Percentiles rank a stretch among this genome's conserved stretches.
Evolutionary conservation across 169 alveolate species (phyloP).

Genomic region (Cryptosporidium canis): DNA sequence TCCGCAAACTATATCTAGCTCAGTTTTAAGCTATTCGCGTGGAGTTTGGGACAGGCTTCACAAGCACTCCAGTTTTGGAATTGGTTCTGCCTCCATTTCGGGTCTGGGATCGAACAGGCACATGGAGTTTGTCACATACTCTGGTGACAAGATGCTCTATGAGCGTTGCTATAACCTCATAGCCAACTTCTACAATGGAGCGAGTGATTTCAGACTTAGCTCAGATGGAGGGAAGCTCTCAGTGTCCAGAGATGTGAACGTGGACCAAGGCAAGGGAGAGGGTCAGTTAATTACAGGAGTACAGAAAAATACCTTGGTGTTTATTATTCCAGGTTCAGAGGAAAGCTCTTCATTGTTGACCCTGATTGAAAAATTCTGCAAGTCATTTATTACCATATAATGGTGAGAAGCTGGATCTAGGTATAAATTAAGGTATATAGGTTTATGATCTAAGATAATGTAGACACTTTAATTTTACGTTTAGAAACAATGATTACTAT

Average conservation of each 20-base stretch:
- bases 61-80: background rate
- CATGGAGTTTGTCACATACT: background rate
- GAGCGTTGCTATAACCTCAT: background rate
- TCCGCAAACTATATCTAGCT: background rate
- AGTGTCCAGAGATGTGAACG: background rate
- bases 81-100: slow-evolving; percentile 17
- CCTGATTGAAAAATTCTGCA: slow-evolving; percentile 8
- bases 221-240: background rate
- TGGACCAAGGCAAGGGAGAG: background rate
- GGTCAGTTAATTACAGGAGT: background rate
- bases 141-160: background rate
- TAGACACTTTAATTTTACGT: background rate
- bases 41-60: background rate
- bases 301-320: background rate
- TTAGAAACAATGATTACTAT: background rate
- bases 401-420: background rate
- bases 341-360: background rate
- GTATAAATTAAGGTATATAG: background rate
- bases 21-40: background rate
- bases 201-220: background rate
- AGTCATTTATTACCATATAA: background rate
- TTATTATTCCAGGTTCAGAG: background rate
- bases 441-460: background rate
- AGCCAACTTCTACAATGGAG: background rate
- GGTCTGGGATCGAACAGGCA: slow-evolving; percentile 3